These are phyloP conservation scores for Telopea speciosissima DNA, from an alignment of 177 flowering plant species.

Conservation along the genomic window DNA sequence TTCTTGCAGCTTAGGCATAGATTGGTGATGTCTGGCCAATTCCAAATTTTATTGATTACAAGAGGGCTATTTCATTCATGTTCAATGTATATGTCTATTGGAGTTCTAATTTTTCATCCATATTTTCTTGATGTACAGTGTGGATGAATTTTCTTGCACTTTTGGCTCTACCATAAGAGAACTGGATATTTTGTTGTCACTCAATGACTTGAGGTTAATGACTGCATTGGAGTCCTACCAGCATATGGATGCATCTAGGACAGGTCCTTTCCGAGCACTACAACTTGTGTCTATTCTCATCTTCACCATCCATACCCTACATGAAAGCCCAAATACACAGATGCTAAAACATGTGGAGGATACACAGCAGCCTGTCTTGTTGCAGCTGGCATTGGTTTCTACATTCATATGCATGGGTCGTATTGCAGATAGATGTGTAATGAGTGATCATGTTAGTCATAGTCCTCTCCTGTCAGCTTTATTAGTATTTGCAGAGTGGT, in stretches of 20 bases:
- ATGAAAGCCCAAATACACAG: constrained; percentile 14
- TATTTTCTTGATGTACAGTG: constrained; percentile 33
- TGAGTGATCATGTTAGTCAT: constrained; percentile 15
- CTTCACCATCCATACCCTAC: constrained; percentile 39
- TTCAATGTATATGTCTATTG: not conserved
- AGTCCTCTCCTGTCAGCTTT: constrained; percentile 65
- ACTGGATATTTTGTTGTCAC: constrained; percentile 47
- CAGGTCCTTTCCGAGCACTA: constrained; percentile 61
- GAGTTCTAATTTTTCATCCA: not conserved
- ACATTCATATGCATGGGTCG: constrained; percentile 60
- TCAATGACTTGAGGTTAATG: constrained; percentile 43
- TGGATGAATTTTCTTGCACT: constrained; percentile 49
- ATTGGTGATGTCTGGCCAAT: not conserved
- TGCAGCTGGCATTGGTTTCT: constrained; percentile 33
- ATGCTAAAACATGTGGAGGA: constrained; percentile 14
- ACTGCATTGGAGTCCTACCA: constrained; percentile 48
- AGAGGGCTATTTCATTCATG: not conserved
- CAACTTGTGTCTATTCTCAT: constrained; percentile 58
- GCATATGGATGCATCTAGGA: constrained; percentile 38
- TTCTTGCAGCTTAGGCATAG: too few relatives aligned
- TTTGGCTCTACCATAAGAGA: constrained; percentile 43
- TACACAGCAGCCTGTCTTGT: constrained; percentile 21
- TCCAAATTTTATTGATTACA: not conserved
- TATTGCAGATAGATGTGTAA: constrained; percentile 45
- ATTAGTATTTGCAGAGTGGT: constrained; percentile 67